A percentile compares a stretch with the other conserved stretches of the same genome.
phyloP scores from a whole-genome alignment of 148 eudicot species.

The Suaeda aralocaspica region DNA sequence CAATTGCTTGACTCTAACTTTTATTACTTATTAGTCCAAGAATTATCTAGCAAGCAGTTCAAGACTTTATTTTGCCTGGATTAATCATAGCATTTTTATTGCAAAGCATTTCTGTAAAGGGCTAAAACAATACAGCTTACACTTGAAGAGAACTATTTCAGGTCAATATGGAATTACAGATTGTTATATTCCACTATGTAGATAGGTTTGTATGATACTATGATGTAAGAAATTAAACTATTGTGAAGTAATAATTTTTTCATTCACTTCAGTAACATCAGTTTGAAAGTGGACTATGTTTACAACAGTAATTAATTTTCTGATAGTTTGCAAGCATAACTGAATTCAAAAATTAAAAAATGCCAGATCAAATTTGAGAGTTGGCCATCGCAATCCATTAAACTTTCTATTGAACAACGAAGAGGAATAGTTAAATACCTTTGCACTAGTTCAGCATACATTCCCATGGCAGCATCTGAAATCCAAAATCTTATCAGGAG shows the following conservation, averaged over 20 bases:
- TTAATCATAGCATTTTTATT: not conserved
- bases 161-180: not conserved
- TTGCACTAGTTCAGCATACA: constrained; percentile 73
- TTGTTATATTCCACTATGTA: no score
- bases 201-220: no score
- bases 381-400: no score
- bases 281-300: not conserved
- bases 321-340: no score
- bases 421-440: constrained; percentile 34
- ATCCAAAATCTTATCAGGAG: constrained; percentile 7
- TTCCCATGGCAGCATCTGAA: constrained; percentile 92
- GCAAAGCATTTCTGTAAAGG: not conserved
- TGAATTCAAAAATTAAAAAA: no score
- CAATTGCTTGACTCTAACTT: not conserved
- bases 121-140: no score
- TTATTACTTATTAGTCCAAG: not conserved
- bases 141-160: not conserved
- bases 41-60: not conserved
- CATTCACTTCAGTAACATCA: not conserved
- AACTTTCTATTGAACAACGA: not conserved
- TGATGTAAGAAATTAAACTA: no score
- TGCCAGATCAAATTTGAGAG: no score
- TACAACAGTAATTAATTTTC: not conserved
- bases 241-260: not conserved
- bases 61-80: not conserved